These are phyloP conservation scores for Phytophthora ramorum DNA, from an alignment of 352 stramenopile species.

Conservation along the genomic window DNA sequence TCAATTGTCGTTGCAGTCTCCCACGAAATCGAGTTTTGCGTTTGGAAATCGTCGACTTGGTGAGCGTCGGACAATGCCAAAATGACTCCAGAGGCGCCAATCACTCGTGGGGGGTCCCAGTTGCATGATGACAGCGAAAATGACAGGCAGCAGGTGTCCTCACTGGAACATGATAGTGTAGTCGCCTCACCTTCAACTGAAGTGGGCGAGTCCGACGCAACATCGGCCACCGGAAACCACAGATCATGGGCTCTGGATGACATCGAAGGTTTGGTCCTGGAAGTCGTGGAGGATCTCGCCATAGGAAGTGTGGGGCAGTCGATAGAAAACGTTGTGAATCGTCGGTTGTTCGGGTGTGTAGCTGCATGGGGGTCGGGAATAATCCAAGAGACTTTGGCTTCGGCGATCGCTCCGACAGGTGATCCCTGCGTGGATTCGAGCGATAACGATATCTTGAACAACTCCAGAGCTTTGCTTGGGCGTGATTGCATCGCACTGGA, in stretches of 20 bases:
- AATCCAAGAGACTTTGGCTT: conserved; percentile 32
- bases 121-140: conserved; percentile 12
- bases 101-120: not conserved
- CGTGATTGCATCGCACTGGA: conserved; percentile 14
- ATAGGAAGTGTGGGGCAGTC: conserved; percentile 21
- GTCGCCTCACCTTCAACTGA: not conserved
- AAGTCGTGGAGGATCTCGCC: conserved; percentile 37
- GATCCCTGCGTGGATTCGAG: conserved; percentile 21
- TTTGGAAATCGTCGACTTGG: not conserved
- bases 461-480: conserved; percentile 16
- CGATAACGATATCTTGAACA: conserved; percentile 3
- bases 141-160: not conserved
- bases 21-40: not conserved
- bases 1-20: conserved; percentile 1
- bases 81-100: conserved; percentile 28
- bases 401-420: conserved; percentile 30
- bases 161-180: conserved; percentile 1
- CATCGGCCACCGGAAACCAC: not conserved
- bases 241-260: conserved; percentile 30
- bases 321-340: conserved; percentile 34
- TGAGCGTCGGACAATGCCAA: conserved; percentile 15
- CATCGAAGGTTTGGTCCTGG: conserved; percentile 31
- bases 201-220: not conserved
- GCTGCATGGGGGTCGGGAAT: conserved; percentile 20
- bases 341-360: conserved; percentile 37